These are phyloP conservation scores for Abrus precatorius DNA, from an alignment of 306 rosid species.

Conservation along the genomic window DNA sequence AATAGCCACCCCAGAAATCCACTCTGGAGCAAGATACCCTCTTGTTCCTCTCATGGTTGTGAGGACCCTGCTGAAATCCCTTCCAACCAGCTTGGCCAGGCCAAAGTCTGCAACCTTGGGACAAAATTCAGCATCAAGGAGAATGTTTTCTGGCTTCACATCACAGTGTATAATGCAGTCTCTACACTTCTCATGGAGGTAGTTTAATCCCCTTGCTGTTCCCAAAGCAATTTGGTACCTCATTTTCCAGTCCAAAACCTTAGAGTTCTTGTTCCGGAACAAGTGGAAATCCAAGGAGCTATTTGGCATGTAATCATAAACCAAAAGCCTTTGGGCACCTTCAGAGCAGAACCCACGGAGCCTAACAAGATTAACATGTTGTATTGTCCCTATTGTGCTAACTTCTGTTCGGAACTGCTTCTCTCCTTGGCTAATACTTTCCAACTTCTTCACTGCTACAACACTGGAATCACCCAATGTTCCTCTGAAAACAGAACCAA, in stretches of 20 bases:
- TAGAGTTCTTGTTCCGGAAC: slow-evolving; percentile 48
- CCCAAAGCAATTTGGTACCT: slow-evolving; percentile 74
- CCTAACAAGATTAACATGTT: slow-evolving; percentile 85
- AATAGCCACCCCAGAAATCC: slow-evolving; percentile 65
- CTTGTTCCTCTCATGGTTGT: slow-evolving; percentile 76
- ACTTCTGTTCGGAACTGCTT: slow-evolving; percentile 87
- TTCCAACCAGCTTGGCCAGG: slow-evolving; percentile 64
- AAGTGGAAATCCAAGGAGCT: slow-evolving; percentile 75
- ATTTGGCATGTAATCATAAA: slow-evolving; percentile 87
- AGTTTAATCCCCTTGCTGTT: slow-evolving; percentile 62
- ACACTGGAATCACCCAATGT: slow-evolving; percentile 64
- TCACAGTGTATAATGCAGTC: slow-evolving; percentile 74
- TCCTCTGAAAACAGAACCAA: slow-evolving; percentile 90
- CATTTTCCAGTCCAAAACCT: slow-evolving; percentile 69
- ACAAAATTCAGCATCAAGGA: slow-evolving; percentile 50
- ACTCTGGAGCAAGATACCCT: slow-evolving; percentile 80
- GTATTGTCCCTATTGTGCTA: slow-evolving; percentile 78
- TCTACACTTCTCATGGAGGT: slow-evolving; percentile 68
- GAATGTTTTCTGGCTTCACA: slow-evolving; percentile 75
- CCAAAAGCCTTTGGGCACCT: slow-evolving; percentile 68
- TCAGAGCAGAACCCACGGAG: slow-evolving; percentile 87
- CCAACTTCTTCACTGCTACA: slow-evolving; percentile 86
- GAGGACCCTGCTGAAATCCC: slow-evolving; percentile 63
- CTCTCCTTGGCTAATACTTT: slow-evolving; percentile 82
- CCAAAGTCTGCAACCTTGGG: slow-evolving; percentile 74